A percentile compares a stretch with the other conserved stretches of the same genome.
phyloP scores from a whole-genome alignment of 2,329 filamentous ascomycete species.

The Dothiorella sarmentorum region DNA sequence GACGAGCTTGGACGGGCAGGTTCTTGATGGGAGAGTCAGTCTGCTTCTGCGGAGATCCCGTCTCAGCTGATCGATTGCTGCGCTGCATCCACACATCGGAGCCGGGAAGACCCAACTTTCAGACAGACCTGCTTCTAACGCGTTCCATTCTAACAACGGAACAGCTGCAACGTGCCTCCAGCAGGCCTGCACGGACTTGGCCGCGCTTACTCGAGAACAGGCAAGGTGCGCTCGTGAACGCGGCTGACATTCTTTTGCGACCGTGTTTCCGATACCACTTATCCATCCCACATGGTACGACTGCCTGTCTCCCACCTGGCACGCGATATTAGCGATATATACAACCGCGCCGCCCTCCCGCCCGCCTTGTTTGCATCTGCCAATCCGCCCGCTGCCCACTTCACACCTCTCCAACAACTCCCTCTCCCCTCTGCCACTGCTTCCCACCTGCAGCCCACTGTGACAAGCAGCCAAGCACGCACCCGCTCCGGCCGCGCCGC shows the following conservation, averaged over 20 bases:
- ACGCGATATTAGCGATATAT: slow-evolving; percentile 1
- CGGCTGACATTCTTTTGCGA: slow-evolving; percentile 14
- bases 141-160: not conserved
- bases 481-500: slow-evolving; percentile 10
- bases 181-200: slow-evolving; percentile 1
- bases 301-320: not conserved
- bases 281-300: slow-evolving; percentile 15
- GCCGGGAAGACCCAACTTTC: not conserved
- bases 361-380: not conserved
- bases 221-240: slow-evolving; percentile 10
- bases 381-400: not conserved
- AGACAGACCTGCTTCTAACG: not conserved
- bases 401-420: not conserved
- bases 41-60: not conserved
- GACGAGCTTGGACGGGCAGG: too few relatives aligned
- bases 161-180: not conserved
- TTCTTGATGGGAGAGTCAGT: too few relatives aligned
- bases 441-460: not conserved
- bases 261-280: slow-evolving; percentile 13
- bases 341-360: not conserved
- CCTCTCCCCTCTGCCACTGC: not conserved
- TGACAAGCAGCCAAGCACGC: not conserved
- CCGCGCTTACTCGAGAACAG: not conserved
- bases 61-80: slow-evolving; percentile 5
- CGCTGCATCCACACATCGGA: not conserved